Evolutionary conservation across 2,329 filamentous ascomycete species (phyloP).

Genomic region (Ascochyta fabae): DNA sequence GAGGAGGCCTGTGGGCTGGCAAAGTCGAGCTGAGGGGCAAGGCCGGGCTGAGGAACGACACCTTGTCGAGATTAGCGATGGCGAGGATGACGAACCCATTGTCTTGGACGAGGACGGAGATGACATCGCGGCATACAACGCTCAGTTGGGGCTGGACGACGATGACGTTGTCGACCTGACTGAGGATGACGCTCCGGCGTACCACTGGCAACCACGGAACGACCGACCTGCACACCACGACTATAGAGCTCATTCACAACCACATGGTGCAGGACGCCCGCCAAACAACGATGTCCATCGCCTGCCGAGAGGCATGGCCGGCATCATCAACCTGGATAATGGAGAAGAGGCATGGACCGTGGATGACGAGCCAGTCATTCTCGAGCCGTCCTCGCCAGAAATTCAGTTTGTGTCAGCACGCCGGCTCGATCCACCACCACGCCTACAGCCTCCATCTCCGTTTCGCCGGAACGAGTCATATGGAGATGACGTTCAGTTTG

Average conservation of each 20-base stretch:
- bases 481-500: conserved; percentile 42
- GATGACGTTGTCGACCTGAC: conserved; percentile 43
- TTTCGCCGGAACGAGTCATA: conserved; percentile 21
- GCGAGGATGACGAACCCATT: conserved; percentile 14
- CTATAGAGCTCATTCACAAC: not conserved
- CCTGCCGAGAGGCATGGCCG: conserved; percentile 51
- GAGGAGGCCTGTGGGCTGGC: conserved; percentile 57
- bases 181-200: conserved; percentile 26
- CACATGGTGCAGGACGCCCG: not conserved
- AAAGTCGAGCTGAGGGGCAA: conserved; percentile 1
- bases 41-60: conserved; percentile 1
- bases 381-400: conserved; percentile 50
- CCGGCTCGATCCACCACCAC: conserved; percentile 27
- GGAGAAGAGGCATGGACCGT: conserved; percentile 31
- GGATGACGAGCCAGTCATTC: conserved; percentile 19
- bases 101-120: conserved; percentile 7
- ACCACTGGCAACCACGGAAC: conserved; percentile 3
- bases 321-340: conserved; percentile 52
- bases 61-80: conserved; percentile 11
- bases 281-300: conserved; percentile 6
- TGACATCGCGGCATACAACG: conserved; percentile 4
- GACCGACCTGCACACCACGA: not conserved
- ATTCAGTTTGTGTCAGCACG: conserved; percentile 56
- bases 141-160: conserved; percentile 21
- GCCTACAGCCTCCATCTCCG: conserved; percentile 4